Base-by-base conservation (phyloP, 2,329 filamentous ascomycete genomes). In the Cyphellophora attinorum region DNA sequence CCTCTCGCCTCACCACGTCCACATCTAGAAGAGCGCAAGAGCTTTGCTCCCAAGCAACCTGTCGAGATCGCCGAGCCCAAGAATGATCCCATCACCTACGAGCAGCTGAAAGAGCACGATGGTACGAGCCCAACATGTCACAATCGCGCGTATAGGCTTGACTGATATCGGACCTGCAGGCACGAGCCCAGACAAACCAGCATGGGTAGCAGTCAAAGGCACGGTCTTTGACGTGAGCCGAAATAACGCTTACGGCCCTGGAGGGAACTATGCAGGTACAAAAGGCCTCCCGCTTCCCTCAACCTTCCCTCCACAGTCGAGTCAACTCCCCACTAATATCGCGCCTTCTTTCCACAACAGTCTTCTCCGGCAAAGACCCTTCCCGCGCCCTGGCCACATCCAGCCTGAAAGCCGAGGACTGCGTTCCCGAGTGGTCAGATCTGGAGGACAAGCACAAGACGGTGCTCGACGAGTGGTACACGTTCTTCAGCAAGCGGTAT, bases 401-500 rank as follows among this genome's bases (percentile, higher is more conserved):
- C 1, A 94, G 86, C 5, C 77, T 88, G 32, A 93, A 94, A 58
- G 60, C 72, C 4, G 85, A 91, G 51, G 88, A 96, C 48, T 89
- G 85, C 45, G 66, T 66, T 19, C 66, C 91, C 2, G 81, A 95
- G 33, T 96, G 85, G 82, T 68, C 80, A 38, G 82, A 86, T 51
- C 67, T 98, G 33, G 68, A 70, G 11, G 86, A 93, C 14, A 86
- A 91, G 60, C 79, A 95, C 58, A 85, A 91, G 65, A 76, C 74
- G 16, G 79, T 82, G 3, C 64, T 98, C 41, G 73, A 89, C 35
- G 91, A 98, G 58, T 98, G 91, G 91, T 76, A 81, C 44, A 93
- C 82, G 2, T 98, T 93, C 63, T 98, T 98, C 62, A 85, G 81
- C 48, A 98, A 96, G 67, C 73, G 91, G 38, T 98, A 98, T 65